phyloP scores from a whole-genome alignment of 129 eudicot genomes.

The Chrysanthemum seticuspe region DNA sequence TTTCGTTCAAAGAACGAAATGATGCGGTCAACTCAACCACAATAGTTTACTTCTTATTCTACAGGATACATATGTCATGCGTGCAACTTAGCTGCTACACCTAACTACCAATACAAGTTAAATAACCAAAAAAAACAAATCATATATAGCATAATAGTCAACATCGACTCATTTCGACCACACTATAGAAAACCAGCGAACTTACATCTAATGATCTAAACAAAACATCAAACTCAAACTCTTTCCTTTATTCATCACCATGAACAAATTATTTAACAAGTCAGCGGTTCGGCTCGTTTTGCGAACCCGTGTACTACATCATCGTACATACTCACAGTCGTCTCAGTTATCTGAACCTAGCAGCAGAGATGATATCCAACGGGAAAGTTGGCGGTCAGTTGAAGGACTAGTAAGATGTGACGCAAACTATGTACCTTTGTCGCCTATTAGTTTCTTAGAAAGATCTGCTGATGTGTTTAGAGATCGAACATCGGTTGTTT shows the following conservation, averaged over 20 bases:
- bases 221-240: too few species aligned
- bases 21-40: too few species aligned
- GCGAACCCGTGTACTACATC: neutral
- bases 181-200: too few species aligned
- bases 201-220: too few species aligned
- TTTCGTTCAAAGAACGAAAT: too few species aligned
- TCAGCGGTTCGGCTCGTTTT: conserved; percentile 16
- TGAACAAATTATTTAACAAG: conserved; percentile 30
- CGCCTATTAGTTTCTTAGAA: conserved; percentile 73
- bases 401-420: conserved; percentile 52
- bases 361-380: conserved; percentile 16
- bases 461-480: conserved; percentile 66
- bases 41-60: too few species aligned
- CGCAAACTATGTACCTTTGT: conserved; percentile 61
- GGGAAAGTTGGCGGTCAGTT: conserved; percentile 43
- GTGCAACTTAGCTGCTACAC: too few species aligned
- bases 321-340: conserved; percentile 2
- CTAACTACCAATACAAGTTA: too few species aligned
- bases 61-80: too few species aligned
- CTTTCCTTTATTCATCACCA: neutral
- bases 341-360: conserved; percentile 12
- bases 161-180: too few species aligned
- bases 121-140: too few species aligned
- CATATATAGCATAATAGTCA: too few species aligned
- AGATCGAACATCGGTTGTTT: conserved; percentile 58